These are phyloP conservation scores for Leccinum obscurum DNA, from an alignment of 768 basidiomycete species.

Conservation along the genomic window DNA sequence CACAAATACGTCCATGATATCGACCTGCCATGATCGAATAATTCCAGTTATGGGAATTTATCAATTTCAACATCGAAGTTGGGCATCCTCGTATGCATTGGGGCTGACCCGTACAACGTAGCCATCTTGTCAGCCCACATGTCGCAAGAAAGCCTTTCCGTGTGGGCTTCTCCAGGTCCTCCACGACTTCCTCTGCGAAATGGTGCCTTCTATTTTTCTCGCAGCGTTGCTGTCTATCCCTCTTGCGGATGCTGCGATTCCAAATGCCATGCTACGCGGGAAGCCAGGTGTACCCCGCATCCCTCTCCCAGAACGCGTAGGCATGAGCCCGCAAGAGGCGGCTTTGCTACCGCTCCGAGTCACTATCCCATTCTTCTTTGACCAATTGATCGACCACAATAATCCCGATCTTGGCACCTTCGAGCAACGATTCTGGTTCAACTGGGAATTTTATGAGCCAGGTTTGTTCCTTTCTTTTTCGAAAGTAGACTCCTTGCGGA, in stretches of 20 bases:
- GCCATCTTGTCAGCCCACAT: background rate
- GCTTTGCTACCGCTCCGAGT: slow-evolving; percentile 21
- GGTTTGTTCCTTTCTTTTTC: slow-evolving; percentile 31
- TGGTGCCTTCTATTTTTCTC: background rate
- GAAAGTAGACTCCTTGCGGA: background rate
- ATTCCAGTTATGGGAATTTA: background rate
- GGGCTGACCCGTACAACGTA: background rate
- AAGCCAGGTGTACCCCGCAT: slow-evolving; percentile 17
- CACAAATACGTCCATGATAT: background rate
- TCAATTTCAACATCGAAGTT: background rate
- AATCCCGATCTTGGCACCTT: slow-evolving; percentile 69
- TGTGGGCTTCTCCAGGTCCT: background rate
- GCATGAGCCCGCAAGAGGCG: slow-evolving; percentile 25
- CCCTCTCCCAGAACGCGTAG: slow-evolving; percentile 6
- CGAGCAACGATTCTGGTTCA: slow-evolving; percentile 72
- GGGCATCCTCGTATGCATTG: background rate
- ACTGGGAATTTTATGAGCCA: slow-evolving; percentile 62
- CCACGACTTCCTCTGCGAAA: background rate
- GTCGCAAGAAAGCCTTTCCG: background rate
- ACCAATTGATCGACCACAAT: slow-evolving; percentile 44
- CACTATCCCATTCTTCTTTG: slow-evolving; percentile 31
- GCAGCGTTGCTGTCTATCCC: slow-evolving; percentile 12
- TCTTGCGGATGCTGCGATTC: slow-evolving; percentile 22
- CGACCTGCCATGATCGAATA: background rate
- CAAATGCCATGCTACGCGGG: slow-evolving; percentile 25